Conservation (phyloP, 441 rosid genomes). For the Raphanus hybrid region DNA sequence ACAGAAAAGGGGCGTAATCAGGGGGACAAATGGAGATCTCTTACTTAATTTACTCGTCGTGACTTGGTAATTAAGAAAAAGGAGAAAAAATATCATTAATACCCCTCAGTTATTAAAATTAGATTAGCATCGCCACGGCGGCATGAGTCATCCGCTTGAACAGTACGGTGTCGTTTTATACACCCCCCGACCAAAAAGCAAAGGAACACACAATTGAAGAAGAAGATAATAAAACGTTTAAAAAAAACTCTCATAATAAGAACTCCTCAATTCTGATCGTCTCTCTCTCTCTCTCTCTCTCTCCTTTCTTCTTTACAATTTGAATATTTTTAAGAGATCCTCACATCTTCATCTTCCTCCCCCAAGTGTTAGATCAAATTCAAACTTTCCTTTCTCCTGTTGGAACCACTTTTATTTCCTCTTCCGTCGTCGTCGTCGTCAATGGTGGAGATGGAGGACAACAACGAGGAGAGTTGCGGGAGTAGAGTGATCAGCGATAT, state of each 20-base stretch:
- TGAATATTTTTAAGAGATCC: background rate
- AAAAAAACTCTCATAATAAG: background rate
- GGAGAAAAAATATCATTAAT: background rate
- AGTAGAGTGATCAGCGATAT: constrained; percentile 45
- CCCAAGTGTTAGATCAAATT: background rate
- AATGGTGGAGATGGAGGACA: constrained; percentile 67
- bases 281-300: background rate
- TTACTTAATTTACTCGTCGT: background rate
- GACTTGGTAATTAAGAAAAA: background rate
- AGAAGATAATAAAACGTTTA: constrained; percentile 6
- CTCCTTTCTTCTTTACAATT: background rate
- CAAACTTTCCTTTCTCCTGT: background rate
- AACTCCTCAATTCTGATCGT: background rate
- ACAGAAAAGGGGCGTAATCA: constrained; percentile 4
- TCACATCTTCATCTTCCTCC: background rate
- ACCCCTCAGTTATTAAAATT: constrained; percentile 1
- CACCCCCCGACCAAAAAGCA: background rate
- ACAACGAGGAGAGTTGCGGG: constrained; percentile 58
- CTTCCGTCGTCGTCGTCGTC: constrained; percentile 21
- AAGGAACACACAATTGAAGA: background rate
- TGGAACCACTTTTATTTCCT: background rate
- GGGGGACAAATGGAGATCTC: constrained; percentile 8
- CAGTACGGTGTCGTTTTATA: constrained; percentile 16
- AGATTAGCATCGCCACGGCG: constrained; percentile 42
- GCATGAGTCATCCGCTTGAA: constrained; percentile 32